Evolutionary conservation across 1,139 yeast species (phyloP), one percentile per base, ranked within the genome.

Genomic region (Geotrichum bryndzae): DNA sequence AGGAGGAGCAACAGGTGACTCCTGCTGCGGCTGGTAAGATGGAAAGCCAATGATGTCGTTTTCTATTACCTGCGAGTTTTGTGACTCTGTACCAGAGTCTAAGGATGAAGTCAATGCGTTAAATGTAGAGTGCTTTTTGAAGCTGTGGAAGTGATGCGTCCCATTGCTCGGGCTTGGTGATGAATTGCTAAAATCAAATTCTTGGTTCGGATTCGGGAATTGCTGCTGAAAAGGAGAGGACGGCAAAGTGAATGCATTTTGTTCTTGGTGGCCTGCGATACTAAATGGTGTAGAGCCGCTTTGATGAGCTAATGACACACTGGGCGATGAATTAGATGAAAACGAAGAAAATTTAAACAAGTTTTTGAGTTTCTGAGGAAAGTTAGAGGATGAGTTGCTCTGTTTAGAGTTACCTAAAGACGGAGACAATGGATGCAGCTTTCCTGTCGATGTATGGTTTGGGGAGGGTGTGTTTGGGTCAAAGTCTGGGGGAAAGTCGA

Each of bases 281-380:
- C 18, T n/a, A 23, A 50, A 50, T 13, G 29, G 2, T 15, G 52
- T 50, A 25, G 52, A 50, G 10, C n/a, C 29, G 7, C 15, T 25
- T 22, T 18, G 25, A 23, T 50, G 29, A 22, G 29, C 22, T 15
- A 25, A 25, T 5, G 52, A 22, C 3, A 25, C 27, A 22, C 11
- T 22, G 27, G 57, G 31, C 7, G 53, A 55, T 23, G 66, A 55
- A 18, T 54, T 45, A 53, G 62, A 59, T 8, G 66, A 65, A 10
- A 51, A 60, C 29, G 58, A 58, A 46, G 67, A 65, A 62, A 73
- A 70, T 59, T 68, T 67, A 63, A 73, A 72, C 60, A 73, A 64
- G 61, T 66, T 71, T 59, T 70, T 69, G 55, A 73, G 66, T 59
- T 70, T 68, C 61, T 68, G 73, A 41, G 70, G 72, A 59, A 71